phyloP scores from a whole-genome alignment of 345 rosid species.

The Gossypium arboreum region DNA sequence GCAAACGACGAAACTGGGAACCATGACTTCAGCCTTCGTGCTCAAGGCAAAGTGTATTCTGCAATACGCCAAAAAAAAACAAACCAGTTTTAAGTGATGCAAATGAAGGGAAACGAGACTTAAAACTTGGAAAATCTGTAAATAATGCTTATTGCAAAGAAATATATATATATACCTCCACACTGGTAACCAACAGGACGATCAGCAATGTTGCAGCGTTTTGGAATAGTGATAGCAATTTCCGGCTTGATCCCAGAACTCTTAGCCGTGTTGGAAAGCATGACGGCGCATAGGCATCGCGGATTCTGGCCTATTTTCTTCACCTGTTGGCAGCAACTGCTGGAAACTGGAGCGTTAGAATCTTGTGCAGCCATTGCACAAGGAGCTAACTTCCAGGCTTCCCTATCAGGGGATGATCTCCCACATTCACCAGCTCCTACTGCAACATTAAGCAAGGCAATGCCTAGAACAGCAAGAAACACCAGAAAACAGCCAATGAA shows the following conservation, averaged over 20 bases:
- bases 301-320: slow-evolving; percentile 74
- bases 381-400: slow-evolving; percentile 82
- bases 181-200: slow-evolving; percentile 88
- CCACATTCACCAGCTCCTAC: slow-evolving; percentile 84
- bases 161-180: slow-evolving; percentile 45
- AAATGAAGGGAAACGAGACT: neutral
- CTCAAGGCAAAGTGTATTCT: slow-evolving; percentile 17
- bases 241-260: slow-evolving; percentile 68
- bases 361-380: slow-evolving; percentile 71
- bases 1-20: neutral
- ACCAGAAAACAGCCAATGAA: slow-evolving; percentile 33
- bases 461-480: slow-evolving; percentile 36
- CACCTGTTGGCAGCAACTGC: slow-evolving; percentile 63
- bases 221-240: slow-evolving; percentile 78
- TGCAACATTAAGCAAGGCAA: slow-evolving; percentile 33
- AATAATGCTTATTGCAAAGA: neutral
- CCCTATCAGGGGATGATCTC: slow-evolving; percentile 62
- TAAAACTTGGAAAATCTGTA: neutral
- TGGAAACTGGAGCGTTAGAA: slow-evolving; percentile 47
- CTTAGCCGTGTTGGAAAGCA: slow-evolving; percentile 80
- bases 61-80: neutral
- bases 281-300: slow-evolving; percentile 71
- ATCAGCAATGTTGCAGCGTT: slow-evolving; percentile 70
- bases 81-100: neutral
- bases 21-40: slow-evolving; percentile 6